Evolutionary conservation across 306 rosid species (phyloP).

Genomic region (Myrica gale): DNA sequence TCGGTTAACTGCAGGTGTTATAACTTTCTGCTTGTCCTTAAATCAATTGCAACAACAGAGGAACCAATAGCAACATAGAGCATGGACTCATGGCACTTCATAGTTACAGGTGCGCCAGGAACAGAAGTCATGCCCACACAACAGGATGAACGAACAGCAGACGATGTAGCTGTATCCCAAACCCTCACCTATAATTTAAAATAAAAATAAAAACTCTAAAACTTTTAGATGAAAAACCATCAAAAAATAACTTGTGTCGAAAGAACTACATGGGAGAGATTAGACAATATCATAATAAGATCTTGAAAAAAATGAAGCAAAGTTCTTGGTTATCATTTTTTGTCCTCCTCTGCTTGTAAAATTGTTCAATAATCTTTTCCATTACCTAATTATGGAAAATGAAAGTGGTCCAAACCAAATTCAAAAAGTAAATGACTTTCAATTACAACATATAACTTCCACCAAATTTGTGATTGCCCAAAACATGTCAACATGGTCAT

Average conservation of each 20-base stretch:
- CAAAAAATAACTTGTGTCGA: not conserved
- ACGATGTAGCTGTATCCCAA: conserved; percentile 69
- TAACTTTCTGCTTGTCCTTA: conserved; percentile 74
- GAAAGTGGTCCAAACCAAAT: not conserved
- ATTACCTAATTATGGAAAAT: not conserved
- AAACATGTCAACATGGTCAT: not conserved
- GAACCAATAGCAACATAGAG: conserved; percentile 68
- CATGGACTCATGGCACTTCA: conserved; percentile 77
- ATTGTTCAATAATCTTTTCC: not conserved
- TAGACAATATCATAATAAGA: not conserved
- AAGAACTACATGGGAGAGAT: not conserved
- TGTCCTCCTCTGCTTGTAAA: not conserved
- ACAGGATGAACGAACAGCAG: conserved; percentile 61
- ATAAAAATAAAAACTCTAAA: not conserved
- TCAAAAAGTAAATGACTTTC: not conserved
- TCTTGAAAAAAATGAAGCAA: not conserved
- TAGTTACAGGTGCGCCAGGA: conserved; percentile 54
- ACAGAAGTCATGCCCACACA: conserved; percentile 79
- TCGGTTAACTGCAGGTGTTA: conserved; percentile 49
- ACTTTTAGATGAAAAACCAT: conserved; percentile 22
- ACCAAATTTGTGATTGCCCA: not conserved
- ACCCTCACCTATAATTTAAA: conserved; percentile 56
- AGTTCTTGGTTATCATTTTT: not conserved
- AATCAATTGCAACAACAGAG: conserved; percentile 62
- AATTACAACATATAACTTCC: not conserved